Percentiles rank a stretch among this genome's conserved stretches.
Evolutionary conservation across 2,329 filamentous ascomycete species (phyloP).

Genomic region (Mycosphaerella sp.): DNA sequence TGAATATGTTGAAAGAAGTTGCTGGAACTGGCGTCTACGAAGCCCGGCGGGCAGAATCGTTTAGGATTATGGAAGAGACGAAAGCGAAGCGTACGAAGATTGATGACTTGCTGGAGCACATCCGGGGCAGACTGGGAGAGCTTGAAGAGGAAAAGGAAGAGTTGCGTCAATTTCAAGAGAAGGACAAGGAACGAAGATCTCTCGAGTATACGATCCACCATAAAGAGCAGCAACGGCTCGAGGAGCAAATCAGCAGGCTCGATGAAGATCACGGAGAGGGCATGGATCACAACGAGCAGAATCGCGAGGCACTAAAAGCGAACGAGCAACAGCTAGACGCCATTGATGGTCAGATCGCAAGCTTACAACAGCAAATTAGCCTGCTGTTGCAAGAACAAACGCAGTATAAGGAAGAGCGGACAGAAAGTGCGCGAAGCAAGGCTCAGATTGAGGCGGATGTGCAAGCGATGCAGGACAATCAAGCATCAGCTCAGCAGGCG

Average conservation of each 20-base stretch:
- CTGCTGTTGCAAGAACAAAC: slow-evolving; percentile 76
- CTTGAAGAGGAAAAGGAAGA: slow-evolving; percentile 98
- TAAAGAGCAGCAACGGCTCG: slow-evolving; percentile 74
- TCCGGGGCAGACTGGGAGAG: slow-evolving; percentile 81
- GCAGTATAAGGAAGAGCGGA: slow-evolving; percentile 84
- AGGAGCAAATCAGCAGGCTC: slow-evolving; percentile 70
- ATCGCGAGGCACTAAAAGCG: slow-evolving; percentile 55
- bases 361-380: slow-evolving; percentile 75
- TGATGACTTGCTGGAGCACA: slow-evolving; percentile 83
- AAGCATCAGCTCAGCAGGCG: slow-evolving; percentile 68
- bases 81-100: slow-evolving; percentile 93
- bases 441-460: slow-evolving; percentile 83
- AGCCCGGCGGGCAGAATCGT: slow-evolving; percentile 77
- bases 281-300: slow-evolving; percentile 49
- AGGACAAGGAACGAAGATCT: slow-evolving; percentile 84
- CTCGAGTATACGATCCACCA: slow-evolving; percentile 93
- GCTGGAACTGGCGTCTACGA: slow-evolving; percentile 97
- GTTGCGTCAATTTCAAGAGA: slow-evolving; percentile 85
- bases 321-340: slow-evolving; percentile 70
- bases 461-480: slow-evolving; percentile 75
- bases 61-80: slow-evolving; percentile 96
- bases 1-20: slow-evolving; percentile 93
- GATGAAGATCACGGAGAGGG: slow-evolving; percentile 76
- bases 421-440: slow-evolving; percentile 68
- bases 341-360: slow-evolving; percentile 71